Evolutionary conservation across 495 filamentous ascomycete species (phyloP), one percentile per base, ranked within the genome.

Genomic region (Xylaria venustula): DNA sequence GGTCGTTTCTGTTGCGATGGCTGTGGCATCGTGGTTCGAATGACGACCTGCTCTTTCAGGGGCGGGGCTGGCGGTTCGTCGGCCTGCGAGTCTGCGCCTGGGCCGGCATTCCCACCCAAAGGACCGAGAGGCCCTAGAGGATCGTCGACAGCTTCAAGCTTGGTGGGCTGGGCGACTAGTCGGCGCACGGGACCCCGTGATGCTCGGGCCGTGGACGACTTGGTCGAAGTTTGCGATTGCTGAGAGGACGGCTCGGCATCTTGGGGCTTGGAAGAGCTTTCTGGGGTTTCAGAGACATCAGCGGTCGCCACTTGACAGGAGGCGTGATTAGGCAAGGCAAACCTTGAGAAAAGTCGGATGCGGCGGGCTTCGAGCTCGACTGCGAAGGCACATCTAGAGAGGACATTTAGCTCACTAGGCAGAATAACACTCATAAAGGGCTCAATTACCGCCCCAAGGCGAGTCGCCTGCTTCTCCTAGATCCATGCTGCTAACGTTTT

Each of bases 111-210:
- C 42, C 82, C 76, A 44, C 82, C 87, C 2, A 92, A 77, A 53
- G 94, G 91, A 37, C 94, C 95, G 28, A 98, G 82, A n/a, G 94
- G 94, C 28, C 94, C 95, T 50, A 96, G 81, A 44, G 91, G 88
- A 70, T 97, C 90, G 52, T 81, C 78, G 61, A 96, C 87, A 32
- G 91, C 91, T 77, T 98, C 89, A 48, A 97, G 82, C 44, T 86
- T 86, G 40, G 90, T 95, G 34, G 89, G 82, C 70, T 94, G 91
- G 40, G 90, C 88, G 70, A 86, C 90, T 63, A 92, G 81, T 64
- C 90, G 90, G 54, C 91, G 88, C 61, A 71, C 65, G 28, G 69
- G 69, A 41, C 67, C 69, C 26, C 64, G 60, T 41, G 68, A 48
- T 47, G 71, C 60, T 51, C 72, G 74, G 47, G 63, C 60, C 42